phyloP scores from a whole-genome alignment of 2,329 filamentous ascomycete genomes.

The Fusarium veterinarium region DNA sequence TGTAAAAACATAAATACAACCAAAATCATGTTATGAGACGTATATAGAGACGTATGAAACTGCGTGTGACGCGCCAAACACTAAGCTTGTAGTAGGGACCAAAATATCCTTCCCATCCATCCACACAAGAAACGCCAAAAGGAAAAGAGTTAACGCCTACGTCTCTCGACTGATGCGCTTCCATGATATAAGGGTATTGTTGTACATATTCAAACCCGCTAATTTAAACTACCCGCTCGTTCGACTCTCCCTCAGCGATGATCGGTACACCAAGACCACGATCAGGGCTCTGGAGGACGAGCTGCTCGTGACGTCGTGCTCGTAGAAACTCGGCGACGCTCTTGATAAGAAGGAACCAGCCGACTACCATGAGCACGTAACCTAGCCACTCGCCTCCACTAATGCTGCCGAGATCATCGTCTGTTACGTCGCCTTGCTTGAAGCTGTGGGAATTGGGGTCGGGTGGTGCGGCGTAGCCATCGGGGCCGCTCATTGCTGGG shows the following conservation, averaged over 20 bases:
- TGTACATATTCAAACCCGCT: constrained; percentile 28
- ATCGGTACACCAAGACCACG: constrained; percentile 86
- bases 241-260: constrained; percentile 84
- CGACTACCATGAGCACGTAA: constrained; percentile 94
- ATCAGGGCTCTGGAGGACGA: constrained; percentile 93
- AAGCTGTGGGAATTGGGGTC: constrained; percentile 95
- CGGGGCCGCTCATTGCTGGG: constrained; percentile 61
- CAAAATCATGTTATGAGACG: constrained; percentile 26
- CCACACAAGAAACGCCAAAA: constrained; percentile 34
- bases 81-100: constrained; percentile 37
- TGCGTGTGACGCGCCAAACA: constrained; percentile 41
- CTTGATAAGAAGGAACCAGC: constrained; percentile 97
- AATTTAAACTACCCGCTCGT: constrained; percentile 77
- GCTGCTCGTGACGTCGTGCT: constrained; percentile 88
- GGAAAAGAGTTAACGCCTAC: constrained; percentile 23
- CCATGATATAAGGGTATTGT: constrained; percentile 26
- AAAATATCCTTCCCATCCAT: constrained; percentile 23
- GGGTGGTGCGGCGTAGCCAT: constrained; percentile 75
- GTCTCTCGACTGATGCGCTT: constrained; percentile 34
- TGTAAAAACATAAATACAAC: not conserved
- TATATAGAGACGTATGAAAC: constrained; percentile 38
- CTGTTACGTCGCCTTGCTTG: constrained; percentile 75
- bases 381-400: constrained; percentile 87
- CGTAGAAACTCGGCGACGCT: constrained; percentile 91
- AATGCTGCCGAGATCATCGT: constrained; percentile 63